Percentiles rank a stretch among this genome's conserved stretches.
Conservation (phyloP, 306 rosid genomes). For the Dryas octopetala region DNA sequence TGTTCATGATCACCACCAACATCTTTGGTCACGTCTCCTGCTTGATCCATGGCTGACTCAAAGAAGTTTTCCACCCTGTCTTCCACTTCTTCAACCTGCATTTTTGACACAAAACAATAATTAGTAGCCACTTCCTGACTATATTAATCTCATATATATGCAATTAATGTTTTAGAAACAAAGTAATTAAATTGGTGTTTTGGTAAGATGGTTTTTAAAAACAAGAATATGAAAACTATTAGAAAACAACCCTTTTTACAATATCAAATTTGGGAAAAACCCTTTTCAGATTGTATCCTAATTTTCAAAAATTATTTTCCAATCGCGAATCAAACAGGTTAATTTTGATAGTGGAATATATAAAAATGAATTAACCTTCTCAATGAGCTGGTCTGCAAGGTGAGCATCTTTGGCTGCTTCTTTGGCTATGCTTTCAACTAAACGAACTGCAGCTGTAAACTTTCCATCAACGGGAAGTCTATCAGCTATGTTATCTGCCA, state of each 20-base stretch:
- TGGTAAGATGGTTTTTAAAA: no score
- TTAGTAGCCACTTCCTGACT: background rate
- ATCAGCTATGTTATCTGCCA: conserved; percentile 44
- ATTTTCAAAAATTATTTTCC: no score
- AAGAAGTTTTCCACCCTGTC: conserved; percentile 31
- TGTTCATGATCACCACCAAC: background rate
- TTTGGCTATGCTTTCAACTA: conserved; percentile 46
- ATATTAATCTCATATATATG: no score
- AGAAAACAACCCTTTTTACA: no score
- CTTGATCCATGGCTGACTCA: conserved; percentile 9
- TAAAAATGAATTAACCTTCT: conserved; percentile 37
- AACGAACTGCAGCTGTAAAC: conserved; percentile 24
- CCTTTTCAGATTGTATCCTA: no score
- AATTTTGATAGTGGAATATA: background rate
- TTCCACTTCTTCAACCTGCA: conserved; percentile 50
- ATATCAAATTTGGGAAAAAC: no score
- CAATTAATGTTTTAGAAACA: no score
- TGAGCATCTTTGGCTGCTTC: conserved; percentile 44
- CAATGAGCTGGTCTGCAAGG: conserved; percentile 33
- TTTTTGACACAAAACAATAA: background rate
- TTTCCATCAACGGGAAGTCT: conserved; percentile 46
- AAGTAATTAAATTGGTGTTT: no score
- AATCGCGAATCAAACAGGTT: no score
- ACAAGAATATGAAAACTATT: no score
- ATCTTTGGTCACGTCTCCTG: background rate